A percentile compares a stretch with the other conserved stretches of the same genome.
These are phyloP conservation scores for Yarrowia deformans DNA, from an alignment of 805 yeast genomes.

Conservation along the genomic window DNA sequence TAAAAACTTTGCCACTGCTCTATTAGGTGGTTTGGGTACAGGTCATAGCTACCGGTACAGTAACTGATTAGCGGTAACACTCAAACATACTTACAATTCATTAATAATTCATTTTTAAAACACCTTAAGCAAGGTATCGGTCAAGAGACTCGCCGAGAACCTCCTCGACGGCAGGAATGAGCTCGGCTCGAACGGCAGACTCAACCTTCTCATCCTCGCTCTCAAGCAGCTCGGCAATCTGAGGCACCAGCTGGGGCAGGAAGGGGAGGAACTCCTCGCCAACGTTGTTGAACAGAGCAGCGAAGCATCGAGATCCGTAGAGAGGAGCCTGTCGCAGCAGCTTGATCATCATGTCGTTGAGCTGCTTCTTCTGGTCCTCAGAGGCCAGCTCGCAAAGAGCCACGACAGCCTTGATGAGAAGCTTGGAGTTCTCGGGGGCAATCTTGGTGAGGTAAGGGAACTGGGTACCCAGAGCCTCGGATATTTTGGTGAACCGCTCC, in stretches of 20 bases:
- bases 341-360: slow-evolving; percentile 68
- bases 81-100: slow-evolving; percentile 5
- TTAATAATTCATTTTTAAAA: neutral
- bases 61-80: neutral
- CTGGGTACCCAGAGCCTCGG: slow-evolving; percentile 69
- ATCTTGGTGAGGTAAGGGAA: slow-evolving; percentile 57
- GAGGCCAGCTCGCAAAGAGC: slow-evolving; percentile 67
- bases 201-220: slow-evolving; percentile 96
- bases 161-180: slow-evolving; percentile 88
- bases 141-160: slow-evolving; percentile 96
- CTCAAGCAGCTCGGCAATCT: slow-evolving; percentile 92
- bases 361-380: slow-evolving; percentile 71
- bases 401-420: slow-evolving; percentile 79
- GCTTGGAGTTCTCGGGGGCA: slow-evolving; percentile 64
- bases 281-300: slow-evolving; percentile 76
- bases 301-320: slow-evolving; percentile 83
- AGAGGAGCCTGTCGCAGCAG: slow-evolving; percentile 75
- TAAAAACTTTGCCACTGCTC: no score
- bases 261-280: slow-evolving; percentile 94
- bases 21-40: no score
- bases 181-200: slow-evolving; percentile 84
- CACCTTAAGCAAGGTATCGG: slow-evolving; percentile 49
- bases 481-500: slow-evolving; percentile 78
- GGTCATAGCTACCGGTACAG: no score
- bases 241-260: slow-evolving; percentile 93